Conservation (phyloP, 495 filamentous ascomycete species). For the Echria macrotheca region DNA sequence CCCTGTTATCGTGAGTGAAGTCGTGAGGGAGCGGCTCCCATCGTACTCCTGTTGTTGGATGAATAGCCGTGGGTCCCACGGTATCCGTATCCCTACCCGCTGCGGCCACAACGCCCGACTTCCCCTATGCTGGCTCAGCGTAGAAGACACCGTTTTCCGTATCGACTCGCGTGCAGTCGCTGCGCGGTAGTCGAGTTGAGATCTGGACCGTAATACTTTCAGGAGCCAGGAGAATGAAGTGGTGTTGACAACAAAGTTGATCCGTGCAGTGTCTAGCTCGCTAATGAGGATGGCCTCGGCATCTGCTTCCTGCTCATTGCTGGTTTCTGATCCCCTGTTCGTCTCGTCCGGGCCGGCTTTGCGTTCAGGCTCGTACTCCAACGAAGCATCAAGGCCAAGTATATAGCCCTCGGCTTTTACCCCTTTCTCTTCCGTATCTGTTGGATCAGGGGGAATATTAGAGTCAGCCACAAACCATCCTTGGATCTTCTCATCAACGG, state of each 20-base stretch:
- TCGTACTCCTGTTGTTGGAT: slow-evolving; percentile 2
- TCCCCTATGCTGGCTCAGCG: slow-evolving; percentile 1
- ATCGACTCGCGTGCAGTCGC: neutral
- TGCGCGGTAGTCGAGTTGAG: neutral
- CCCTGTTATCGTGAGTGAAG: slow-evolving; percentile 1
- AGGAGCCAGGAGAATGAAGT: slow-evolving; percentile 6
- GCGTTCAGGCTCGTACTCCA: too few species aligned
- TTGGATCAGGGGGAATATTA: too few species aligned
- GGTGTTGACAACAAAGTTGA: slow-evolving; percentile 5
- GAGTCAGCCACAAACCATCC: neutral
- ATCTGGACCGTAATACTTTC: neutral
- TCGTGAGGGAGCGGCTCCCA: neutral
- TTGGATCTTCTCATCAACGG: neutral
- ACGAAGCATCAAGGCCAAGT: too few species aligned
- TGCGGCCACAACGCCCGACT: slow-evolving; percentile 3
- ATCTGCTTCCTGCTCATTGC: neutral
- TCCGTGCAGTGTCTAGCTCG: neutral
- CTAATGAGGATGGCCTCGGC: neutral
- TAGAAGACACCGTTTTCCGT: neutral
- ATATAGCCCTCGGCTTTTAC: neutral
- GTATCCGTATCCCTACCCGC: neutral
- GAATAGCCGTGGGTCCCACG: slow-evolving; percentile 5
- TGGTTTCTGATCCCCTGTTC: neutral
- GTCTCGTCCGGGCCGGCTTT: neutral
- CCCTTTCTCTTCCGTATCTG: neutral